Base-by-base conservation (phyloP, 2,329 filamentous ascomycete genomes). In the Microsporum ferrugineum region DNA sequence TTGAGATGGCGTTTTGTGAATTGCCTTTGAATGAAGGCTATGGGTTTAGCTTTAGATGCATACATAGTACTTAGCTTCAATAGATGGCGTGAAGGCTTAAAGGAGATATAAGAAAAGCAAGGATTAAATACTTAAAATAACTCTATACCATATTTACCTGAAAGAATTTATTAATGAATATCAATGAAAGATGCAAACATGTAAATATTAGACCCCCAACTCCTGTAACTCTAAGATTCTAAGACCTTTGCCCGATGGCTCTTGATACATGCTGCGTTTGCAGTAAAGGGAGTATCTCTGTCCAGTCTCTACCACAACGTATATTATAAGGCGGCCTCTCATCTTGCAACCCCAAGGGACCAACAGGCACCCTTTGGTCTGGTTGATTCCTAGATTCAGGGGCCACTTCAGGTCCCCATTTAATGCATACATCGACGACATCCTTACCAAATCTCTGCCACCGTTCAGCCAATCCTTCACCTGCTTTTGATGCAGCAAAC, bases 401-500 rank as follows among this genome's bases (percentile, higher is more conserved):
- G 0, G 33, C 4, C 8, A 29, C 29, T 5, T 58, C 63, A 27
- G 58, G 53, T 33, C 62, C 61, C 71, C 72, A 73, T 31, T 63
- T 65, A 29, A 76, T 62, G 60, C 68, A 73, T 2, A 71, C 72
- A 45, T 71, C 73, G 55, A 71, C 74, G 38, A 70, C 68, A 5
- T 65, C 62, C 36, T 60, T 65, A 27, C 68, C 68, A 14, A 72
- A 66, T 33, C 61, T 59, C 8, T 66, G 61, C 71, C 73, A 75
- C 1, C 68, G 68, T 2, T 65, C 61, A 1, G 62, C 17, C 14
- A 59, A 49, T 8, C 7, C 1, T 36, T 49, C 57, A 14, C 43
- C 43, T 7, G 57, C 10, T 8, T 36, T 36, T n/a, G 57, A 47
- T 2, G 43, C 39, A 49, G 49, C 23, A 8, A 57, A 60, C 31